A percentile compares a stretch with the other conserved stretches of the same genome.
These are phyloP conservation scores for Zygosaccharomyces pseudobailii DNA, from an alignment of 1,139 yeast genomes.

Conservation along the genomic window DNA sequence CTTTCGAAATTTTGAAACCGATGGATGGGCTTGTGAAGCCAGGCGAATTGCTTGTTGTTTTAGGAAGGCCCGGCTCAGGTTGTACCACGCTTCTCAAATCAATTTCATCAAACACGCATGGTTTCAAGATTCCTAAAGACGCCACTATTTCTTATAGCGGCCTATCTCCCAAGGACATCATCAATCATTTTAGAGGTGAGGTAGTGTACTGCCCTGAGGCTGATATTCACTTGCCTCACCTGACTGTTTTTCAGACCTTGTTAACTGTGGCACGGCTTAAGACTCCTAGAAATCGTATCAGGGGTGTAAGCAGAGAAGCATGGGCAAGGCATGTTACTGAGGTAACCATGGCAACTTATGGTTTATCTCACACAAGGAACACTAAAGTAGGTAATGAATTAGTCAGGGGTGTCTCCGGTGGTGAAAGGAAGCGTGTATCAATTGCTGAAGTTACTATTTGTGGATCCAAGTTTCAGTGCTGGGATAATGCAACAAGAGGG, in stretches of 20 bases:
- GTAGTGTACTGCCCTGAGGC: slow-evolving; percentile 69
- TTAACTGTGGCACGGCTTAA: slow-evolving; percentile 59
- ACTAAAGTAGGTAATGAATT: slow-evolving; percentile 66
- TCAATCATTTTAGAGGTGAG: slow-evolving; percentile 56
- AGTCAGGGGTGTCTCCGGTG: slow-evolving; percentile 78
- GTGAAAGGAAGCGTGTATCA: slow-evolving; percentile 77
- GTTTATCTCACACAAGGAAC: slow-evolving; percentile 60
- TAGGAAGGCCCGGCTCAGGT: slow-evolving; percentile 84
- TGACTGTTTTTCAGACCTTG: slow-evolving; percentile 68
- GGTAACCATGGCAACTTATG: slow-evolving; percentile 69
- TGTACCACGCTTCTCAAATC: slow-evolving; percentile 75
- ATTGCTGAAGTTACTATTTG: slow-evolving; percentile 63
- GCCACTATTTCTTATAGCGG: slow-evolving; percentile 50
- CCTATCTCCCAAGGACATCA: slow-evolving; percentile 44
- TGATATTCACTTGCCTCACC: slow-evolving; percentile 70
- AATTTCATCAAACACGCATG: slow-evolving; percentile 65
- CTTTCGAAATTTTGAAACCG: slow-evolving; percentile 56
- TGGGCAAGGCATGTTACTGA: slow-evolving; percentile 63
- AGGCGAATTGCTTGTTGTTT: slow-evolving; percentile 70
- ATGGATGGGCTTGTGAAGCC: slow-evolving; percentile 67
- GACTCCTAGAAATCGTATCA: slow-evolving; percentile 62
- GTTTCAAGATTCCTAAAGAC: slow-evolving; percentile 54
- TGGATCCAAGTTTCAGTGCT: slow-evolving; percentile 60
- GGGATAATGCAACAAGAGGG: slow-evolving; percentile 75
- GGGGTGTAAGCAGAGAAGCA: slow-evolving; percentile 53